phyloP scores from a whole-genome alignment of 495 filamentous ascomycete species.

The Tuber borchii region DNA sequence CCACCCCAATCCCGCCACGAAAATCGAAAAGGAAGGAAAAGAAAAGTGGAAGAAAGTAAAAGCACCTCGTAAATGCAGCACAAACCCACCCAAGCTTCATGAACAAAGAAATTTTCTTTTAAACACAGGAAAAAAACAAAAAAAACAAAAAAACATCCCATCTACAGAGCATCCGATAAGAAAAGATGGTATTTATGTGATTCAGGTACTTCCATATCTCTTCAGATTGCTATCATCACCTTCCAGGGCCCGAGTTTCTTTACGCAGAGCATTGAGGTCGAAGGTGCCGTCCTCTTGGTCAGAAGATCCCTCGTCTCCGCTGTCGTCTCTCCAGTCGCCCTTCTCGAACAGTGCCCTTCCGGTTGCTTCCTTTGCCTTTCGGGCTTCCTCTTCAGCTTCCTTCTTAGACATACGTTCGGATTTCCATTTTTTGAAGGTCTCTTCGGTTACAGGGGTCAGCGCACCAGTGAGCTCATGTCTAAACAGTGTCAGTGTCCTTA shows the following conservation, averaged over 20 bases:
- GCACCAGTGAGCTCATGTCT: slow-evolving; percentile 70
- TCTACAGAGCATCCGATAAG: slow-evolving; percentile 29
- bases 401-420: slow-evolving; percentile 90
- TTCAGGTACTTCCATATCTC: slow-evolving; percentile 32
- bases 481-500: slow-evolving; percentile 10
- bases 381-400: slow-evolving; percentile 79
- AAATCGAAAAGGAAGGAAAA: neutral
- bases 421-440: slow-evolving; percentile 94
- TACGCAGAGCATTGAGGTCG: slow-evolving; percentile 69
- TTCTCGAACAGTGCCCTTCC: slow-evolving; percentile 92
- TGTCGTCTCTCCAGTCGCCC: slow-evolving; percentile 77
- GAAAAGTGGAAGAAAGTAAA: slow-evolving; percentile 30
- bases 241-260: slow-evolving; percentile 61
- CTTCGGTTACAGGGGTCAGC: slow-evolving; percentile 85
- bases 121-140: slow-evolving; percentile 28
- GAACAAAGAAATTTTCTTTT: neutral
- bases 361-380: slow-evolving; percentile 86
- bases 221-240: slow-evolving; percentile 30
- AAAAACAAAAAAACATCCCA: slow-evolving; percentile 32
- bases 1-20: neutral
- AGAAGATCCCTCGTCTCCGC: slow-evolving; percentile 56
- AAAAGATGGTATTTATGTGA: slow-evolving; percentile 14
- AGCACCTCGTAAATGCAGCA: slow-evolving; percentile 17
- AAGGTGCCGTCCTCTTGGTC: slow-evolving; percentile 57
- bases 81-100: slow-evolving; percentile 5